A percentile compares a stretch with the other conserved stretches of the same genome.
Evolutionary conservation across 2,329 filamentous ascomycete genomes (phyloP).

Genomic region (Rachicladosporium sp.): DNA sequence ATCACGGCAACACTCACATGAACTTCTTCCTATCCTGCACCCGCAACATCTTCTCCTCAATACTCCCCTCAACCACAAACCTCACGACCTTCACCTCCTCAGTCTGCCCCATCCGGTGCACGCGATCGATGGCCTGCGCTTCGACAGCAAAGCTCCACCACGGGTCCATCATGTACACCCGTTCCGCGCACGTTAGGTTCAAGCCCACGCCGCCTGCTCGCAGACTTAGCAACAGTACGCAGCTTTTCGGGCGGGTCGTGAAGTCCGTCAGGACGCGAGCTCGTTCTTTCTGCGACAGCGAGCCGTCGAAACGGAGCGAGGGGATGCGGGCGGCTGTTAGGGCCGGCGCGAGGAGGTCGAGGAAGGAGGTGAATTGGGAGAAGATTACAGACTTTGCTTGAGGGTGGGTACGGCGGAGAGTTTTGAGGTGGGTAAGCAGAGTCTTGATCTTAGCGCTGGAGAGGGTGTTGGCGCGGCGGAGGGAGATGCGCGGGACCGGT

Average conservation of each 20-base stretch:
- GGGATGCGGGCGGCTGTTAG: conserved; percentile 59
- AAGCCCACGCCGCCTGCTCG: conserved; percentile 86
- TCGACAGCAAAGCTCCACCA: conserved; percentile 99
- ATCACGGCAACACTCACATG: no score
- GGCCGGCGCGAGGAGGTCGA: conserved; percentile 78
- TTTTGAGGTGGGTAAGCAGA: conserved; percentile 62
- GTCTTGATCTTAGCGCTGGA: conserved; percentile 84
- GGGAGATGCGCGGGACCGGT: conserved; percentile 32
- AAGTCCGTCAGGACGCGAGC: conserved; percentile 70
- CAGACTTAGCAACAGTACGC: conserved; percentile 70
- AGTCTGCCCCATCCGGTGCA: conserved; percentile 92
- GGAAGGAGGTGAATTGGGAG: conserved; percentile 93
- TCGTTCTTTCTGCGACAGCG: conserved; percentile 74
- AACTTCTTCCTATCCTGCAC: conserved; percentile 96
- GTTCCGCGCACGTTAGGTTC: conserved; percentile 76
- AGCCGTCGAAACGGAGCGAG: conserved; percentile 81
- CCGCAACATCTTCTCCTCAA: conserved; percentile 85
- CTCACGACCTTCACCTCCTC: conserved; percentile 73
- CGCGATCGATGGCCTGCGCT: conserved; percentile 91
- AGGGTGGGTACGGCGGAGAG: conserved; percentile 52
- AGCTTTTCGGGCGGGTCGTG: conserved; percentile 42
- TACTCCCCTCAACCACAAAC: conserved; percentile 81
- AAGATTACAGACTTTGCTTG: conserved; percentile 77
- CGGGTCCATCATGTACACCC: conserved; percentile 98
- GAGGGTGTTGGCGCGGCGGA: conserved; percentile 49